A percentile compares a stretch with the other conserved stretches of the same genome.
phyloP scores from a whole-genome alignment of 805 yeast genomes.

The Debaryomyces maramus region DNA sequence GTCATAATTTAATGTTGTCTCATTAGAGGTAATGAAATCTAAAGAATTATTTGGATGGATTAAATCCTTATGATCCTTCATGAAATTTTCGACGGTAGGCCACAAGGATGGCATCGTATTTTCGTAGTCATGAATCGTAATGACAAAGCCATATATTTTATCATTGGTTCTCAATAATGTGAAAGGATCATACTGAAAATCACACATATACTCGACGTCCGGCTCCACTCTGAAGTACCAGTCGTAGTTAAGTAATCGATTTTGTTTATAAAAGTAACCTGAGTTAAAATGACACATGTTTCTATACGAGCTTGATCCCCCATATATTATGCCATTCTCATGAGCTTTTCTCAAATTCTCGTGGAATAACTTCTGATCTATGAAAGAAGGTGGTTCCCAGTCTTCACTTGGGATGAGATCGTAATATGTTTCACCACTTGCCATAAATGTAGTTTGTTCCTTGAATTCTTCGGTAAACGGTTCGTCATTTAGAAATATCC shows the following conservation, averaged over 20 bases:
- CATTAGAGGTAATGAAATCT: slow-evolving; percentile 47
- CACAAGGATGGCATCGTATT: slow-evolving; percentile 55
- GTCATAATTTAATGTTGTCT: slow-evolving; percentile 29
- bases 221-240: slow-evolving; percentile 67
- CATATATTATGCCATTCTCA: slow-evolving; percentile 37
- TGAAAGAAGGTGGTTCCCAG: slow-evolving; percentile 42
- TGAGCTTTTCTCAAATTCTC: slow-evolving; percentile 21
- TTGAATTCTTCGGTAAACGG: slow-evolving; percentile 43
- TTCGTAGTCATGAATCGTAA: slow-evolving; percentile 52
- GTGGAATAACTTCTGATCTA: slow-evolving; percentile 30
- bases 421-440: slow-evolving; percentile 41
- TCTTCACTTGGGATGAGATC: slow-evolving; percentile 41
- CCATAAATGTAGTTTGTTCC: slow-evolving; percentile 45
- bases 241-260: slow-evolving; percentile 45
- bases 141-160: slow-evolving; percentile 51
- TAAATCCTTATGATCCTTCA: slow-evolving; percentile 43
- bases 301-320: slow-evolving; percentile 51
- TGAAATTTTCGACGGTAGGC: slow-evolving; percentile 48
- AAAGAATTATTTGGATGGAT: slow-evolving; percentile 49
- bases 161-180: slow-evolving; percentile 39
- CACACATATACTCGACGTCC: slow-evolving; percentile 54
- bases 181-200: slow-evolving; percentile 57
- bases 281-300: slow-evolving; percentile 76
- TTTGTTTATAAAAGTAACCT: slow-evolving; percentile 56
- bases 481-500: slow-evolving; percentile 46